Percentiles rank a stretch among this genome's conserved stretches.
Evolutionary conservation across 495 filamentous ascomycete genomes (phyloP).

Genomic region (Aspergillus ostianus): DNA sequence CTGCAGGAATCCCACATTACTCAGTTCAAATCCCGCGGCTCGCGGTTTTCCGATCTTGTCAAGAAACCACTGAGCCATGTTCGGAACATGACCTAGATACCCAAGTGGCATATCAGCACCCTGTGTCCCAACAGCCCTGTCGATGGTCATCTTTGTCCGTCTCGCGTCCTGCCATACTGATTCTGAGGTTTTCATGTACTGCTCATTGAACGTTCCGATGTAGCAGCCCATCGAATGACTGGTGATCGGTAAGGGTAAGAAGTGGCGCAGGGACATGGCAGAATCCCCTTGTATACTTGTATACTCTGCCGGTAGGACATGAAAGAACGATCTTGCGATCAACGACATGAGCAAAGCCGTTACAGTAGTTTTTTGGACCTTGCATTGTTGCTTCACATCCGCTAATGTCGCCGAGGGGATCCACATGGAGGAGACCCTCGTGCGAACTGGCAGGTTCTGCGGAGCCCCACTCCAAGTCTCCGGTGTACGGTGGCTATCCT

Average conservation of each 20-base stretch:
- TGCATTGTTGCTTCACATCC: neutral
- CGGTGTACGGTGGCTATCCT: neutral
- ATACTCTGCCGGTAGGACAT: constrained; percentile 6
- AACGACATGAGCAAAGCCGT: constrained; percentile 5
- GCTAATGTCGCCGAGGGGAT: constrained; percentile 1
- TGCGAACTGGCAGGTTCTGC: constrained; percentile 7
- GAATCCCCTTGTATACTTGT: constrained; percentile 6
- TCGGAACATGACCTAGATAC: constrained; percentile 10
- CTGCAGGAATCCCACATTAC: constrained; percentile 10
- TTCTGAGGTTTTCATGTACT: constrained; percentile 1
- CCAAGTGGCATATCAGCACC: constrained; percentile 14
- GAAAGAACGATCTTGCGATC: constrained; percentile 1
- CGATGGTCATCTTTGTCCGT: constrained; percentile 8
- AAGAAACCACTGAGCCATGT: constrained; percentile 14
- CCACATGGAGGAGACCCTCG: constrained; percentile 9
- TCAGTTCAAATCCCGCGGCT: constrained; percentile 8
- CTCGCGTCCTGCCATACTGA: constrained; percentile 10
- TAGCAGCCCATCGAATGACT: constrained; percentile 11
- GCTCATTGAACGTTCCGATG: constrained; percentile 2
- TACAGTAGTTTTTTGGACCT: constrained; percentile 4
- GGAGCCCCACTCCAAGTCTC: constrained; percentile 8
- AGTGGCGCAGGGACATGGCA: constrained; percentile 8
- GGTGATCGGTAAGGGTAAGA: constrained; percentile 7
- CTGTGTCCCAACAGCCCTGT: constrained; percentile 4
- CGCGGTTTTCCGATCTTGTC: constrained; percentile 12